A percentile compares a stretch with the other conserved stretches of the same genome.
These are phyloP conservation scores for Chrysophaeum taylorii DNA, from an alignment of 352 stramenopile species.

Conservation along the genomic window DNA sequence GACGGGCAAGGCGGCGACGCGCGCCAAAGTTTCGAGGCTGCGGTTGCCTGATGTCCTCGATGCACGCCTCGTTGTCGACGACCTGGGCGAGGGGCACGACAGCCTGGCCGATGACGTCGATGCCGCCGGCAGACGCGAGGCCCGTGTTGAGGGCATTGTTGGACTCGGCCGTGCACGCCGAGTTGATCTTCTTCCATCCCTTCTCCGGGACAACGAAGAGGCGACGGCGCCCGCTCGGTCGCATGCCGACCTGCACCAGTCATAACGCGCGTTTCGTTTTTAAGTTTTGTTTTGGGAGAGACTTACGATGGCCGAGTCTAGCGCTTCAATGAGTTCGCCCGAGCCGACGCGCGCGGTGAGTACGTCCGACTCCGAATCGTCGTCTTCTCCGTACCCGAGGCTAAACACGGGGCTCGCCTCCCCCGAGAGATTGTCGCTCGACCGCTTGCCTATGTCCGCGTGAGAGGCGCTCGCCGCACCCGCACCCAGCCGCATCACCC, in stretches of 20 bases:
- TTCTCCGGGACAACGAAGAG: conserved; percentile 12
- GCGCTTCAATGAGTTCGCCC: not conserved
- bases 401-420: conserved; percentile 10
- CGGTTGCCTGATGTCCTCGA: not conserved
- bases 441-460: no score
- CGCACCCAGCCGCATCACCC: conserved; percentile 10
- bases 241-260: no score
- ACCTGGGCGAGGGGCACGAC: conserved; percentile 7
- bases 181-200: conserved; percentile 15
- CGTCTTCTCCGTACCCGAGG: conserved; percentile 13
- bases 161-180: not conserved
- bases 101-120: conserved; percentile 2
- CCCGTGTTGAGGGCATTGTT: conserved; percentile 6
- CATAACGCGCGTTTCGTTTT: not conserved
- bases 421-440: no score
- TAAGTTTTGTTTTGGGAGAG: not conserved
- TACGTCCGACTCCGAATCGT: conserved; percentile 8
- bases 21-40: conserved; percentile 9
- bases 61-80: conserved; percentile 10
- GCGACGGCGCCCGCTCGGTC: not conserved
- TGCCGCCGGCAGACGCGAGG: not conserved
- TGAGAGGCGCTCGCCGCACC: no score
- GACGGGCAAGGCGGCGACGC: not conserved
- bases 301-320: not conserved
- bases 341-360: not conserved